phyloP scores from a whole-genome alignment of 1,284 basidiomycete species.

The Malassezia arunalokei region DNA sequence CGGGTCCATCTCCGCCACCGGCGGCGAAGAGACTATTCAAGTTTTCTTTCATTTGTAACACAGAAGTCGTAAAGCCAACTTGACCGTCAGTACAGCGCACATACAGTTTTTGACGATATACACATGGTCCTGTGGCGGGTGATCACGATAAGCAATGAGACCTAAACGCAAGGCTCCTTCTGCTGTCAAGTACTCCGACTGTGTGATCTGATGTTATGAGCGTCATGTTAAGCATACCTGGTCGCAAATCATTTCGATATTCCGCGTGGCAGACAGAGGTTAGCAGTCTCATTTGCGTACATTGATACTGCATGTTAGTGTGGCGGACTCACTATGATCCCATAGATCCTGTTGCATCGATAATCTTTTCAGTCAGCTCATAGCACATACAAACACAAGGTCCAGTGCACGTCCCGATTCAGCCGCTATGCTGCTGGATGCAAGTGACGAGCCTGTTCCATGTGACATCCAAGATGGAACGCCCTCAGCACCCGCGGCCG shows the following conservation, averaged over 20 bases:
- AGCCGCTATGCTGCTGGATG: background rate
- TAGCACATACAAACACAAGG: slow-evolving; percentile 30
- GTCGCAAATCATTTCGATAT: slow-evolving; percentile 91
- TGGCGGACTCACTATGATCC: slow-evolving; percentile 27
- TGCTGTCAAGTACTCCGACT: slow-evolving; percentile 75
- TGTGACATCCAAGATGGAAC: slow-evolving; percentile 14
- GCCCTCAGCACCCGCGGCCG: slow-evolving; percentile 23
- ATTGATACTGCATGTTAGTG: slow-evolving; percentile 6
- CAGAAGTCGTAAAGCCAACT: slow-evolving; percentile 86
- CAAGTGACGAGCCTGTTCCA: too few relatives aligned
- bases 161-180: slow-evolving; percentile 62
- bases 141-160: slow-evolving; percentile 55
- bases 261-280: slow-evolving; percentile 62
- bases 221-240: slow-evolving; percentile 47
- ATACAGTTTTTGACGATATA: slow-evolving; percentile 62
- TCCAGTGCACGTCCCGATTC: slow-evolving; percentile 28
- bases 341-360: slow-evolving; percentile 46
- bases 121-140: slow-evolving; percentile 41
- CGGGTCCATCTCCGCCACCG: slow-evolving; percentile 89
- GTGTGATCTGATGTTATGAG: slow-evolving; percentile 55
- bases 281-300: background rate
- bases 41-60: slow-evolving; percentile 71
- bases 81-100: slow-evolving; percentile 30
- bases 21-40: slow-evolving; percentile 75
- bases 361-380: slow-evolving; percentile 19